Evolutionary conservation across 148 eudicot genomes (phyloP).

Genomic region (Rhododendron ovatum): DNA sequence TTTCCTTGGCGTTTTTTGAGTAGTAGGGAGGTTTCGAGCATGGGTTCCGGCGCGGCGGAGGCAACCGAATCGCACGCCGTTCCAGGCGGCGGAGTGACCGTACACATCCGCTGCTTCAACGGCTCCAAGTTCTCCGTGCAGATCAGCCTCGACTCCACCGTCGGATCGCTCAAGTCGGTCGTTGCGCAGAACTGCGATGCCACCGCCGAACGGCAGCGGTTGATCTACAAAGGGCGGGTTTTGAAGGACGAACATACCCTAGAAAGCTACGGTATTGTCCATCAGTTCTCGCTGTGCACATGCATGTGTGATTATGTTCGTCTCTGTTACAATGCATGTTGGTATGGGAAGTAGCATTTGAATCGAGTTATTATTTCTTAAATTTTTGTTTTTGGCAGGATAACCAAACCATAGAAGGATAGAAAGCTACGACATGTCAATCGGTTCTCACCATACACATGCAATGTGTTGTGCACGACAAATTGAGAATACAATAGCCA

Average conservation of each 20-base stretch:
- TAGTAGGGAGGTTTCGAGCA: not conserved
- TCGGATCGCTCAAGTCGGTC: conserved; percentile 32
- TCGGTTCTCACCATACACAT: not conserved
- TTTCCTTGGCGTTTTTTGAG: not conserved
- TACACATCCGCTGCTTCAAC: conserved; percentile 34
- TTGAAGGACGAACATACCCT: conserved; percentile 47
- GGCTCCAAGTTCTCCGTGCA: conserved; percentile 36
- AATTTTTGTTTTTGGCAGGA: not conserved
- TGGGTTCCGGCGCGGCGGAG: conserved; percentile 8
- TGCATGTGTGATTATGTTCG: not conserved
- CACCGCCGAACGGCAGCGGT: conserved; percentile 34
- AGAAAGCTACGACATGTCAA: not conserved
- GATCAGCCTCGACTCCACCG: conserved; percentile 23
- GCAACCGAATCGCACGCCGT: not conserved
- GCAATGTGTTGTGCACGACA: not conserved
- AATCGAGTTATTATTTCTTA: not conserved
- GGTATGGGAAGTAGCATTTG: not conserved
- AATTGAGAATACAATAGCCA: not conserved
- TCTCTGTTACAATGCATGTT: not conserved
- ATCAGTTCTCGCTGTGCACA: not conserved
- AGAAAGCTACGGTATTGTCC: conserved; percentile 31
- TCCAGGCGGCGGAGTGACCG: conserved; percentile 11
- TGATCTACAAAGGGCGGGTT: conserved; percentile 46
- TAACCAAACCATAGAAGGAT: not conserved
- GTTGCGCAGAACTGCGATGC: conserved; percentile 27